Percentiles rank a stretch among this genome's conserved stretches.
phyloP scores from a whole-genome alignment of 2,329 filamentous ascomycete species.

The Diaporthe longicolla region DNA sequence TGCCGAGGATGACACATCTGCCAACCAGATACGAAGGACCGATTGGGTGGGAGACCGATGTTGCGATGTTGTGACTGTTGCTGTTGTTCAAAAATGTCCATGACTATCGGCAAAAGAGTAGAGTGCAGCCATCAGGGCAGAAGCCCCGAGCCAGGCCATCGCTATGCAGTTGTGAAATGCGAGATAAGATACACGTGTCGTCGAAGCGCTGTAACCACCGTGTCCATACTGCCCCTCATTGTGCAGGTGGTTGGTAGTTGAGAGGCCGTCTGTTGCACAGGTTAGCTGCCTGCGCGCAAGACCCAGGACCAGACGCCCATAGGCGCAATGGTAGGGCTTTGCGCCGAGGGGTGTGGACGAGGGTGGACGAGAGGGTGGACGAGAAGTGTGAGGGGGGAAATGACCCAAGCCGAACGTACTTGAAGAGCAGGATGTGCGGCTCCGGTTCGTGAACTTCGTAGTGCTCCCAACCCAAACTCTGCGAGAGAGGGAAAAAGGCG shows the following conservation, averaged over 20 bases:
- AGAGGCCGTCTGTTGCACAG: conserved; percentile 76
- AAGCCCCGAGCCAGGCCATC: conserved; percentile 42
- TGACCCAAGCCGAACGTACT: conserved; percentile 72
- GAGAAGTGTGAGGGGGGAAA: no score
- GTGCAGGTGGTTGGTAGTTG: conserved; percentile 81
- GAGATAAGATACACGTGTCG: conserved; percentile 47
- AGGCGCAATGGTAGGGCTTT: background rate
- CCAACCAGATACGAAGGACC: conserved; percentile 10
- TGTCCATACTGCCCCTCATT: conserved; percentile 54
- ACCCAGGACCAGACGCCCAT: background rate
- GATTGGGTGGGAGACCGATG: conserved; percentile 18
- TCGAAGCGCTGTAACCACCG: conserved; percentile 40
- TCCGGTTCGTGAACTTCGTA: conserved; percentile 99
- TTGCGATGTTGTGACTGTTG: conserved; percentile 8
- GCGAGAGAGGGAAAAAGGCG: conserved; percentile 32
- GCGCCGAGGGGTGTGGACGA: background rate
- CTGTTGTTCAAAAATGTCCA: conserved; percentile 12
- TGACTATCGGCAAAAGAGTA: conserved; percentile 9
- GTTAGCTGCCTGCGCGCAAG: conserved; percentile 45
- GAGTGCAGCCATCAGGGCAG: conserved; percentile 35
- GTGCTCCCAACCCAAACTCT: conserved; percentile 99
- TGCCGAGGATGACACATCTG: background rate
- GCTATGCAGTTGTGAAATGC: conserved; percentile 50
- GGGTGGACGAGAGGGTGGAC: no score
- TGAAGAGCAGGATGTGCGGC: conserved; percentile 98